Evolutionary conservation across 768 basidiomycete genomes (phyloP), one percentile per base, ranked within the genome.

Genomic region (Suillus bovinus): DNA sequence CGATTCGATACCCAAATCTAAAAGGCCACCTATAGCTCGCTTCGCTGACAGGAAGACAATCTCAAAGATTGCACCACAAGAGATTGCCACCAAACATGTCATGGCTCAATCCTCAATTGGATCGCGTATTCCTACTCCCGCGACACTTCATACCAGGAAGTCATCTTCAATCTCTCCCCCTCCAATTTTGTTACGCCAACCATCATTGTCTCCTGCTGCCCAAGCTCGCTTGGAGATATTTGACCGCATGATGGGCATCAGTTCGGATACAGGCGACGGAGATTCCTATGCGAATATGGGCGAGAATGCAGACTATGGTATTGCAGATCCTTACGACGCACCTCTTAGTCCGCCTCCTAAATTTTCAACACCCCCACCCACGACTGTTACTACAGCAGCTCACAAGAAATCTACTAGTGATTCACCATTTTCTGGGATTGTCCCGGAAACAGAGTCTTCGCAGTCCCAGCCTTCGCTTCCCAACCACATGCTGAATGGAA

Each of bases 401-500:
- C 31, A n/a, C 34, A 39, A 38, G 24, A 39, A 56, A 7, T 17
- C 17, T 17, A 13, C 52, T 1, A 5, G 27, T 8, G 52, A 59
- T 31, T 59, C 59, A 16, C 27, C 47, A 8, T 61, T 59, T 3
- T 52, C 63, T 16, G 67, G 63, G 36, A n/a, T 73, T 29, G 72
- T 76, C 5, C 74, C 76, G 4, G 74, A 74, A 56, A 76, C 76
- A 0, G 71, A 76, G 38, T 72, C 66, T 1, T 75, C 76, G 4
- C 74, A 70, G 58, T 58, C 63, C 9, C 72, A 67, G 8, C 54
- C 54, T 39, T 10, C 62, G 11, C 41, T 41, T 6, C 59, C 31
- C 58, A 46, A 59, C n/a, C 33, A 33, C 44, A 50, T 39, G 14
- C 49, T 31, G 5, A 54, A 49, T 29, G 53, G 20, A 29, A 60